Conservation (phyloP, 441 rosid species). For the Hypseocharis bilobata region DNA sequence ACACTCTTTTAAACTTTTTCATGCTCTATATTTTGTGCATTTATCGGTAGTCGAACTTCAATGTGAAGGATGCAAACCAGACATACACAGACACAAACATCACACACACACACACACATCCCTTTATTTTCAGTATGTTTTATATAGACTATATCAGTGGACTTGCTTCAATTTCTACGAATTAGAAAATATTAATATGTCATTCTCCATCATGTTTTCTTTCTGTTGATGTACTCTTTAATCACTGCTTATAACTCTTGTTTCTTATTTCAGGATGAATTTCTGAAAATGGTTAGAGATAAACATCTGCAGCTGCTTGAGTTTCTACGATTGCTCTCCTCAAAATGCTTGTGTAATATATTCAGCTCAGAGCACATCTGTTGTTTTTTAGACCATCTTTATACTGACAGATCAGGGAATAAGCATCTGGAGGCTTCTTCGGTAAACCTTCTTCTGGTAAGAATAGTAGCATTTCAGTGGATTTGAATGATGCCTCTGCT, state of each 20-base stretch:
- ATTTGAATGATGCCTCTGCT: neutral
- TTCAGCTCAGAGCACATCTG: constrained; percentile 60
- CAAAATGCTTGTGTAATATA: constrained; percentile 62
- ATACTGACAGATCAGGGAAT: constrained; percentile 28
- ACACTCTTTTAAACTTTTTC: no score
- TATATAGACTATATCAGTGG: constrained; percentile 5
- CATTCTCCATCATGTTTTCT: neutral
- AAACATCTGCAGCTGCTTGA: constrained; percentile 57
- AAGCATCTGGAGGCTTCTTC: constrained; percentile 42
- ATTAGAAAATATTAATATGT: neutral
- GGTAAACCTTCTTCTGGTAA: constrained; percentile 67
- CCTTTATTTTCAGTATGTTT: neutral
- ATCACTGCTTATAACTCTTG: constrained; percentile 11
- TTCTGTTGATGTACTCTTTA: constrained; percentile 2
- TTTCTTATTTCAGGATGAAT: constrained; percentile 50
- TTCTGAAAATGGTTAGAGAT: constrained; percentile 56
- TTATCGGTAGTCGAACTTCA: neutral
- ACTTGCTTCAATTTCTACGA: constrained; percentile 13
- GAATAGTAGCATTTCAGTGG: constrained; percentile 20
- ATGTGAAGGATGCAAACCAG: no score
- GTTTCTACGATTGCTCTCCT: constrained; percentile 51
- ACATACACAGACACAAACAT: no score
- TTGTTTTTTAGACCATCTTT: constrained; percentile 52
- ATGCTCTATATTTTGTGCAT: neutral
- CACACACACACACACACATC: no score